Base-by-base conservation (phyloP, 305 asterid genomes). In the Fraxinus sp. region DNA sequence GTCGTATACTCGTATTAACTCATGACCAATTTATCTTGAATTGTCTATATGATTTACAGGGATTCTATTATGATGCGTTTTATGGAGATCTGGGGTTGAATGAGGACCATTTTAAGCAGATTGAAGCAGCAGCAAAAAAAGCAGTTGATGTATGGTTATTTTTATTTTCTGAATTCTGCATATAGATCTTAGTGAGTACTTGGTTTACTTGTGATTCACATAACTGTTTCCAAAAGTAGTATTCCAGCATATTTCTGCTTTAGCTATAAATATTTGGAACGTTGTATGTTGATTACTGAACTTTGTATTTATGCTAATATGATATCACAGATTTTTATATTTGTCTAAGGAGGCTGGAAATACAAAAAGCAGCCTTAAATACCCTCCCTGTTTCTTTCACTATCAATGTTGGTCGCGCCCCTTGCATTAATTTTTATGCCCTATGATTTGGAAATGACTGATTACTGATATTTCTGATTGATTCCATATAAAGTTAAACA, bases 21-120 rank as follows among this genome's bases (percentile, higher is more conserved):
- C 37, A 28, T 28, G 35, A 11, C 73, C 52, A 36, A 24, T n/a
- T 70, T 79, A 62, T 66, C 46, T 28, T 76, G 79, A 80, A 35
- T 32, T 75, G 79, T 62, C 78, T 76, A 80, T 80, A 77, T 70
- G 62, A 74, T 79, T 35, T 84, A 82, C 91, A 94, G 98, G 98
- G 99, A 10, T 96, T 96, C 84, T 96, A 91, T 86, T 96, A 96
- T 85, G 99, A 96, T 90, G 99, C 94, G 59, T 94, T 93, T 85
- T 96, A 94, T 89, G 97, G 93, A 44, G 97, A 94, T 39, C 86
- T 96, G 86, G 95, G 99, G 73, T 84, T 96, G 91, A 96, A 92
- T 22, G 98, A 93, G 55, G 97, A 94, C 20, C 97, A 96, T 81
- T 96, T 94, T 70, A 91, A 93, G 80, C 91, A 83, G 84, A 94